A percentile compares a stretch with the other conserved stretches of the same genome.
These are phyloP conservation scores for Mollisiaceae sp. DNA, from an alignment of 2,329 filamentous ascomycete genomes.

Conservation along the genomic window DNA sequence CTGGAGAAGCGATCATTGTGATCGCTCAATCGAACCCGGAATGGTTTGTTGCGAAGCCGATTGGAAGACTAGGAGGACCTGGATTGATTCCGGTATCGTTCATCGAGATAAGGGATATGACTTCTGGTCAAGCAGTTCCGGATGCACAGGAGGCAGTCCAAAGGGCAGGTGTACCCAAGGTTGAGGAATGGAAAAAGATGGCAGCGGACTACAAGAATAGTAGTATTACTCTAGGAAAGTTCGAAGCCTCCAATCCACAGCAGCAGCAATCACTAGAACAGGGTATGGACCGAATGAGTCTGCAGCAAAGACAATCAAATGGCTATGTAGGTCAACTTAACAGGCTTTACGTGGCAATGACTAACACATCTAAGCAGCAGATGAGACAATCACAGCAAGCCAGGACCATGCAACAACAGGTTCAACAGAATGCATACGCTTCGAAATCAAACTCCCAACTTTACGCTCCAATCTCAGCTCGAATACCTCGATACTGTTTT, in stretches of 20 bases:
- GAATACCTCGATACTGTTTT: slow-evolving; percentile 91
- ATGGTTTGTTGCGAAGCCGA: slow-evolving; percentile 99
- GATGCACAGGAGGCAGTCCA: slow-evolving; percentile 86
- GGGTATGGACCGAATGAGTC: slow-evolving; percentile 79
- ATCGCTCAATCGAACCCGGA: slow-evolving; percentile 98
- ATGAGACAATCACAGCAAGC: slow-evolving; percentile 38
- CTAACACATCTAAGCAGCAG: slow-evolving; percentile 23
- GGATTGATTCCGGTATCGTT: slow-evolving; percentile 96
- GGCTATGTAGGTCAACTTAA: slow-evolving; percentile 50
- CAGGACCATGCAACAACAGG: slow-evolving; percentile 34
- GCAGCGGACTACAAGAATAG: slow-evolving; percentile 99
- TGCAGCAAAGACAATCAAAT: slow-evolving; percentile 63
- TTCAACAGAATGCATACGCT: slow-evolving; percentile 43
- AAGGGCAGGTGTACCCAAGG: slow-evolving; percentile 87
- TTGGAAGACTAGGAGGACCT: slow-evolving; percentile 91
- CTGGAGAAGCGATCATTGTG: slow-evolving; percentile 95
- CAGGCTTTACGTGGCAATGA: slow-evolving; percentile 12
- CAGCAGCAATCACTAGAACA: slow-evolving; percentile 65
- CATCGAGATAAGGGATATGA: slow-evolving; percentile 95
- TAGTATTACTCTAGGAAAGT: slow-evolving; percentile 94
- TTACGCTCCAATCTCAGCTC: slow-evolving; percentile 79
- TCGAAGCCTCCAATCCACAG: slow-evolving; percentile 62
- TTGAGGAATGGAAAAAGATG: slow-evolving; percentile 99
- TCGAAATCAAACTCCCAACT: slow-evolving; percentile 59
- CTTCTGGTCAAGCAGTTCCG: slow-evolving; percentile 78